phyloP scores from a whole-genome alignment of 176 grass and related monocot species.

The Bothriochloa decipiens region DNA sequence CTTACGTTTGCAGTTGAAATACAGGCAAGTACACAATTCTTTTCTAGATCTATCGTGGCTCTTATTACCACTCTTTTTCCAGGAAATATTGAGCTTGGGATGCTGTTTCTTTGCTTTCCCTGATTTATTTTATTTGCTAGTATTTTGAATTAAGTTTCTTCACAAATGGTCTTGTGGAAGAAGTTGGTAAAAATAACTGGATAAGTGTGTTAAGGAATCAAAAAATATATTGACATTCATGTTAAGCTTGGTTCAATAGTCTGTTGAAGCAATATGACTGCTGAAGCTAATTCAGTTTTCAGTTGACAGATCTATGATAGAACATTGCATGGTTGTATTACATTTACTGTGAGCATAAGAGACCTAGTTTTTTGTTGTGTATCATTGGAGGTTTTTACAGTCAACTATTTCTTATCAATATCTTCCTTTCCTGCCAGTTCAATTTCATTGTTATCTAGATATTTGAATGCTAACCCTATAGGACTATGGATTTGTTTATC shows the following conservation, averaged over 20 bases:
- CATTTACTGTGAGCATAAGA: background rate
- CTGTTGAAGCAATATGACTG: background rate
- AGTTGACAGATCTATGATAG: background rate
- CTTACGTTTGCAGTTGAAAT: slow-evolving; percentile 81
- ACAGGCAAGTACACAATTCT: slow-evolving; percentile 61
- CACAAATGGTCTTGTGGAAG: background rate
- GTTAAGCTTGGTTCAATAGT: background rate
- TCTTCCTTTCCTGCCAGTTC: slow-evolving; percentile 13
- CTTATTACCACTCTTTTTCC: no score
- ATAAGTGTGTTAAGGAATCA: background rate
- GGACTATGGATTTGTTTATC: background rate
- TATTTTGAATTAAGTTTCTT: slow-evolving; percentile 26
- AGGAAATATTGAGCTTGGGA: slow-evolving; percentile 12
- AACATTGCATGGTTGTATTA: background rate
- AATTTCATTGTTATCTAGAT: background rate
- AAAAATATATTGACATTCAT: background rate
- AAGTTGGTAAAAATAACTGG: background rate
- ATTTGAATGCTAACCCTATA: background rate
- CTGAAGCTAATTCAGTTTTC: background rate
- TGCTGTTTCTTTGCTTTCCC: background rate
- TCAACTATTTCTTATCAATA: background rate
- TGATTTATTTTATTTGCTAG: slow-evolving; percentile 29
- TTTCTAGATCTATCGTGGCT: background rate
- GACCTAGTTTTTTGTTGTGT: background rate
- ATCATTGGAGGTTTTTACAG: background rate